phyloP scores from a whole-genome alignment of 441 rosid genomes.

The Dalechampia spathulata region DNA sequence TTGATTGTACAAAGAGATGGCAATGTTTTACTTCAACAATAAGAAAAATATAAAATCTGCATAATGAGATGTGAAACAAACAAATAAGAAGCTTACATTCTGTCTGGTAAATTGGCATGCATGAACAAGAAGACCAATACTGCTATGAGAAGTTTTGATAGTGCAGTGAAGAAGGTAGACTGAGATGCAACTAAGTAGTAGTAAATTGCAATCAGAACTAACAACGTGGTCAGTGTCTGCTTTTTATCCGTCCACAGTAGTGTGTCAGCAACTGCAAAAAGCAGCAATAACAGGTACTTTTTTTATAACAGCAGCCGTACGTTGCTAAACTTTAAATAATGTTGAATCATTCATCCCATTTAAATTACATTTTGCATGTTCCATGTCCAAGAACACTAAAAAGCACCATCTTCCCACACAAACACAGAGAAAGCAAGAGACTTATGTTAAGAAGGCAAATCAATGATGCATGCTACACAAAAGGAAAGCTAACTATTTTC shows the following conservation, averaged over 20 bases:
- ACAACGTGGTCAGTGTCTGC: slow-evolving; percentile 36
- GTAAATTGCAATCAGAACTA: slow-evolving; percentile 56
- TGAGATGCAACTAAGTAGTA: slow-evolving; percentile 61
- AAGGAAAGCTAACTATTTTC: background rate
- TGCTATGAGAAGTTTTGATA: slow-evolving; percentile 56
- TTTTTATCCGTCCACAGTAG: slow-evolving; percentile 65
- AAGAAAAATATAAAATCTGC: slow-evolving; percentile 1
- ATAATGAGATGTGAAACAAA: slow-evolving; percentile 9
- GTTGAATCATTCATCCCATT: background rate
- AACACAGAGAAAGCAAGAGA: background rate
- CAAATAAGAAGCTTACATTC: slow-evolving; percentile 38
- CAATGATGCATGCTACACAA: background rate
- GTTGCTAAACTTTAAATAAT: slow-evolving; percentile 1
- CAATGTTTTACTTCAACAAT: background rate
- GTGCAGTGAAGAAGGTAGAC: slow-evolving; percentile 37
- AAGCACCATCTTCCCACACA: background rate
- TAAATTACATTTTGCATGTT: background rate
- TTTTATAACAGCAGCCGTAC: slow-evolving; percentile 11
- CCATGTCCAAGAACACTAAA: background rate
- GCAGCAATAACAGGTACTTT: too few species aligned
- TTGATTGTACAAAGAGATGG: background rate
- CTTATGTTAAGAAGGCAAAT: background rate
- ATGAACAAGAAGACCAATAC: slow-evolving; percentile 43
- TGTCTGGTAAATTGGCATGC: slow-evolving; percentile 64
- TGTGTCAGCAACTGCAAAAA: slow-evolving; percentile 59